Percentiles rank a stretch among this genome's conserved stretches.
These are phyloP conservation scores for Hyaloscypha bicolor DNA, from an alignment of 495 filamentous ascomycete species.

Conservation along the genomic window DNA sequence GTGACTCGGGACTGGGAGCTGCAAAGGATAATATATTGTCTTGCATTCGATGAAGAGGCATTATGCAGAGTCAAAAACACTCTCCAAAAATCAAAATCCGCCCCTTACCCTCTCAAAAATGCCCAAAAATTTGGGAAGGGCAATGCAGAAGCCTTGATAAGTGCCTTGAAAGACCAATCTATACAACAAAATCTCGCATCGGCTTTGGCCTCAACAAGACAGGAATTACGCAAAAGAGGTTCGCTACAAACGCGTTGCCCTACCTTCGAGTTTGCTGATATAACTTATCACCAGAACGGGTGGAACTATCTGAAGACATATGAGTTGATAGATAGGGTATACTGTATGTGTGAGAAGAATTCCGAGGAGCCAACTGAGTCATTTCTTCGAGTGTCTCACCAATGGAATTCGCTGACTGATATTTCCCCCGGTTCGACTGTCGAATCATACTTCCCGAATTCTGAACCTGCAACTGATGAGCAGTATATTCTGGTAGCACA, in stretches of 20 bases:
- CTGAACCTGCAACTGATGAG: neutral
- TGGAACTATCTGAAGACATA: no score
- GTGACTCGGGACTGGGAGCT: neutral
- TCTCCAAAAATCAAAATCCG: neutral
- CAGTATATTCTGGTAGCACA: neutral
- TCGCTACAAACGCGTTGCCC: neutral
- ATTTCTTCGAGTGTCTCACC: neutral
- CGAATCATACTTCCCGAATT: neutral
- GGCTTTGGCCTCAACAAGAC: neutral
- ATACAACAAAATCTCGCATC: neutral
- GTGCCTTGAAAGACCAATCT: neutral
- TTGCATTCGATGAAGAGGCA: neutral
- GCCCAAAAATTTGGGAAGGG: neutral
- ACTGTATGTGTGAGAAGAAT: neutral
- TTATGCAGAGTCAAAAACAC: no score
- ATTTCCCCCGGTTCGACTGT: neutral
- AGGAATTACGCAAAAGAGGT: neutral
- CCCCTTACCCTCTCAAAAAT: neutral
- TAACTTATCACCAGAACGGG: no score
- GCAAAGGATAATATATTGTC: neutral
- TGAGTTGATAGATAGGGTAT: neutral
- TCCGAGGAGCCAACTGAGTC: slow-evolving; percentile 2
- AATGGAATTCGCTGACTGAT: neutral
- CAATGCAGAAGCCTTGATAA: neutral
- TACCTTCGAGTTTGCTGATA: neutral